Percentiles rank a stretch among this genome's conserved stretches.
phyloP scores from a whole-genome alignment of 2,329 filamentous ascomycete species.

The Rutstroemia sp. region DNA sequence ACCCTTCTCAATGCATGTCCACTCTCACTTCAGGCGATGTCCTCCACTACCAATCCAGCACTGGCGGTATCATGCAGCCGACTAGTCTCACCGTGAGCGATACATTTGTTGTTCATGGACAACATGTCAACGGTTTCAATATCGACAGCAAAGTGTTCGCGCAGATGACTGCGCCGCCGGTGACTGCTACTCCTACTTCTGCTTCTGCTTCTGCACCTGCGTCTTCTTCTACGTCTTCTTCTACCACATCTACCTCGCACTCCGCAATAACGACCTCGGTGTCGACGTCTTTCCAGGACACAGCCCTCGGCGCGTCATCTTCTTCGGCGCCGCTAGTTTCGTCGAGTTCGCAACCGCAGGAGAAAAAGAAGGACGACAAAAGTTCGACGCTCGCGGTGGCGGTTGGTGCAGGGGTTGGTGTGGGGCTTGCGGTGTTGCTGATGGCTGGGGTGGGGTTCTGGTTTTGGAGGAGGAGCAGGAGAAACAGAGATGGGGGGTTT shows the following conservation, averaged over 20 bases:
- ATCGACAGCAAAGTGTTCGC: conserved; percentile 1
- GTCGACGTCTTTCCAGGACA: too few species aligned
- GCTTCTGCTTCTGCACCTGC: not conserved
- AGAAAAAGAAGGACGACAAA: not conserved
- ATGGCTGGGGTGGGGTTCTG: not conserved
- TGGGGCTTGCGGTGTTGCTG: too few species aligned
- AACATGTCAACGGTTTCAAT: conserved; percentile 7
- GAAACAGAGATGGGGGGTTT: not conserved
- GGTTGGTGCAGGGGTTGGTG: too few species aligned
- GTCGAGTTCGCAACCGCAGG: not conserved
- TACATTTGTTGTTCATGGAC: not conserved
- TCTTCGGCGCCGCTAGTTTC: not conserved
- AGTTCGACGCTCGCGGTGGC: too few species aligned
- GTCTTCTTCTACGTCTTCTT: not conserved
- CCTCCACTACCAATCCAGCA: conserved; percentile 1
- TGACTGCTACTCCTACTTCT: not conserved
- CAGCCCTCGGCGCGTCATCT: not conserved
- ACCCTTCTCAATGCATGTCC: conserved; percentile 3
- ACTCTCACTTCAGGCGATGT: conserved; percentile 1
- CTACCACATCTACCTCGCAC: not conserved
- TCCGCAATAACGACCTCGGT: too few species aligned
- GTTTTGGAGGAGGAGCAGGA: not conserved
- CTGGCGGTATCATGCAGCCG: conserved; percentile 1
- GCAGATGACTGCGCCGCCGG: not conserved
- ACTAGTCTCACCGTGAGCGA: not conserved